Evolutionary conservation across 192 early-diverging fungal species (phyloP), one percentile per base, ranked within the genome.

Genomic region (Gonapodya prolifera): DNA sequence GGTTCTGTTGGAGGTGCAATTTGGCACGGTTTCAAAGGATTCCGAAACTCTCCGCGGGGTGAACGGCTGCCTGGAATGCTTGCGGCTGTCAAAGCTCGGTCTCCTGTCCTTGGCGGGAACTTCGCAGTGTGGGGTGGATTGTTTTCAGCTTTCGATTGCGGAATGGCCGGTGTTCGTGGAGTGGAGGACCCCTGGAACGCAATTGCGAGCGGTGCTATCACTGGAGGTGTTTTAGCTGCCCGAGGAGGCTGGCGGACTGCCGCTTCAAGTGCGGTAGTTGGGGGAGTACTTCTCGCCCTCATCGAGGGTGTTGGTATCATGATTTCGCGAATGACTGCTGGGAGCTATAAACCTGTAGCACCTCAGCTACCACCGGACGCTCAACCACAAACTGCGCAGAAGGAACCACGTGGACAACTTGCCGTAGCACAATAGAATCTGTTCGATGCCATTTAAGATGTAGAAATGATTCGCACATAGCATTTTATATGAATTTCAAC

Each of bases 151-250:
- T 95, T 96, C 79, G 98, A 99, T 82, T 99, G 98, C 83, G 91
- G 90, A 69, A 85, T 99, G 75, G 95, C 94, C 79, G 90, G 92
- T 75, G 83, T 98, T 34, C 90, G 98, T 83, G 94, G 95, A 82
- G 98, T 97, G 91, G 98, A 99, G 80, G 98, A 99, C 85, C 92
- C 95, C 28, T 99, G 97, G 97, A 99, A 99, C 84, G 87, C 96
- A 13, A 99, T 99, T 77, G 84, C 91, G 70, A 92, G 94, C 28
- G 98, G 98, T 76, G 93, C 93, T 71, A 89, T 96, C 70, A 98
- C 98, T 0, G 97, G 98, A 69, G 98, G 94, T 2, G 87, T 97
- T 75, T 83, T 99, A 70, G 96, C 98, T 70, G 94, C 93, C 33
- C 91, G 98, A 79, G 91, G 89, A 78, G 93, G 92, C 69, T 87